phyloP scores from a whole-genome alignment of 2,329 filamentous ascomycete species.

The Diplocarpon mali region DNA sequence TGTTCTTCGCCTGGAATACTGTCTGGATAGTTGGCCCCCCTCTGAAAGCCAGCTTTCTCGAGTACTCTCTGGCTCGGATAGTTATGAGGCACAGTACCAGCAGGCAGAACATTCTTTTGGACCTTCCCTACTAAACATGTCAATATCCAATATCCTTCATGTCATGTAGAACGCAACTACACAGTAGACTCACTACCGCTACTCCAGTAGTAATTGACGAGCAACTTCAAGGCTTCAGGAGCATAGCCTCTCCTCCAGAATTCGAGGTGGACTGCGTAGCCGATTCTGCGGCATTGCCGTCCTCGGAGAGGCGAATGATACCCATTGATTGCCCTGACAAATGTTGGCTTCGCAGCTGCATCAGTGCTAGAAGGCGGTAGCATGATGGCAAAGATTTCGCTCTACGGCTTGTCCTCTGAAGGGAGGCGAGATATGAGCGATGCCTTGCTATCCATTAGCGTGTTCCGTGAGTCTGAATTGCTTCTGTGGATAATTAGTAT shows the following conservation, averaged over 20 bases:
- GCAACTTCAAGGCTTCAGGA: conserved; percentile 11
- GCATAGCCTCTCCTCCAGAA: conserved; percentile 14
- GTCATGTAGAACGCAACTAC: background rate
- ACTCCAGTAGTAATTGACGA: conserved; percentile 7
- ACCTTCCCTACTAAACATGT: conserved; percentile 3
- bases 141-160: background rate
- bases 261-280: conserved; percentile 10
- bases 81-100: conserved; percentile 6
- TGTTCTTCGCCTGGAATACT: conserved; percentile 4
- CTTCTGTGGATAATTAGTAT: background rate
- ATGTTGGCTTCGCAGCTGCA: background rate
- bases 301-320: conserved; percentile 3
- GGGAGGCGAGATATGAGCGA: conserved; percentile 3
- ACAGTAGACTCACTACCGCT: conserved; percentile 3
- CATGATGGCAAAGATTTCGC: conserved; percentile 18
- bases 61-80: conserved; percentile 7
- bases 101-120: conserved; percentile 4
- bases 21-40: conserved; percentile 2
- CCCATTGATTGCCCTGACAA: conserved; percentile 11
- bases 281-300: conserved; percentile 6
- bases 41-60: conserved; percentile 9
- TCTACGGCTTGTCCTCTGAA: conserved; percentile 10
- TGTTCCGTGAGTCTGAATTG: background rate
- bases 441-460: conserved; percentile 4
- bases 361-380: conserved; percentile 6